Evolutionary conservation across 2,329 filamentous ascomycete genomes (phyloP).

Genomic region (Monilinia fructicola): DNA sequence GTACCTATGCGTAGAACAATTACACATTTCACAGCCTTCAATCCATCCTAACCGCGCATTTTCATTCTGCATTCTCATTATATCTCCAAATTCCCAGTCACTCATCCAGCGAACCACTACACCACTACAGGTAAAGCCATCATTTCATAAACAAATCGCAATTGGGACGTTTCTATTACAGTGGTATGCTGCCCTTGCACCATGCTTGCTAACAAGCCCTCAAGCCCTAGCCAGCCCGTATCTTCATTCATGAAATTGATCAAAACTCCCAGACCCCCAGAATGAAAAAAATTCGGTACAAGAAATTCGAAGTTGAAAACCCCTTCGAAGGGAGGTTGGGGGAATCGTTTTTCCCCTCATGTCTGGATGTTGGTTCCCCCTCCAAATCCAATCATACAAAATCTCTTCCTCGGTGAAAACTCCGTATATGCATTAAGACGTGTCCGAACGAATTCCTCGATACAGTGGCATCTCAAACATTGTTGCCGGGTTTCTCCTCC

Average conservation of each 20-base stretch:
- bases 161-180: slow-evolving; percentile 38
- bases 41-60: slow-evolving; percentile 22
- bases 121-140: slow-evolving; percentile 12
- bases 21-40: slow-evolving; percentile 10
- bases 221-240: slow-evolving; percentile 13
- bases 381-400: slow-evolving; percentile 28
- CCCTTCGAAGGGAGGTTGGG: slow-evolving; percentile 11
- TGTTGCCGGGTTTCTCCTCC: slow-evolving; percentile 85
- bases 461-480: slow-evolving; percentile 29
- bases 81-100: slow-evolving; percentile 13
- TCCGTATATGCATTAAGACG: slow-evolving; percentile 40
- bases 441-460: slow-evolving; percentile 32
- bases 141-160: slow-evolving; percentile 24
- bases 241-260: slow-evolving; percentile 19
- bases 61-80: slow-evolving; percentile 31
- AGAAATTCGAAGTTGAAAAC: slow-evolving; percentile 30
- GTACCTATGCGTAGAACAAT: neutral
- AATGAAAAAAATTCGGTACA: slow-evolving; percentile 30
- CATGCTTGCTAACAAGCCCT: slow-evolving; percentile 27
- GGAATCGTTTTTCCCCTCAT: slow-evolving; percentile 13
- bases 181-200: slow-evolving; percentile 27
- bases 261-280: slow-evolving; percentile 18
- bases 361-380: slow-evolving; percentile 26
- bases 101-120: slow-evolving; percentile 6
- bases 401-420: slow-evolving; percentile 34